phyloP scores from a whole-genome alignment of 768 basidiomycete genomes.

The Lactarius akahatsu region DNA sequence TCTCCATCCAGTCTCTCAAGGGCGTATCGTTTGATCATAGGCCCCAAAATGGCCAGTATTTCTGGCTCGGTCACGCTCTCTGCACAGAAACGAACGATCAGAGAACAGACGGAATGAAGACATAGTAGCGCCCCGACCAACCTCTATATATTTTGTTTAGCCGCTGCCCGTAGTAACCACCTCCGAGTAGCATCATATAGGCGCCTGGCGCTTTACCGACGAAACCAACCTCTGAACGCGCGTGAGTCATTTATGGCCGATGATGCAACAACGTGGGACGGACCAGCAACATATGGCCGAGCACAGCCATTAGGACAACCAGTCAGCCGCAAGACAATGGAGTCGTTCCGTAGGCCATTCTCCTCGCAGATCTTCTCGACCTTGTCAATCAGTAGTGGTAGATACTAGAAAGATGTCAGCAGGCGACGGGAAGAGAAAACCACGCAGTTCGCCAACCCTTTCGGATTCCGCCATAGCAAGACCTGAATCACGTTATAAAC shows the following conservation, averaged over 20 bases:
- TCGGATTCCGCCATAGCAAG: slow-evolving; percentile 82
- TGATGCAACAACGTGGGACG: slow-evolving; percentile 28
- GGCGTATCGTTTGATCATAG: slow-evolving; percentile 95
- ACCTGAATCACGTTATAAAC: slow-evolving; percentile 37
- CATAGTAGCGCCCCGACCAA: slow-evolving; percentile 33
- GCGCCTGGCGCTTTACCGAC: slow-evolving; percentile 93
- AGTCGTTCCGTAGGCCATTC: slow-evolving; percentile 88
- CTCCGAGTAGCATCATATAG: slow-evolving; percentile 94
- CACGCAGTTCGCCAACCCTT: slow-evolving; percentile 43
- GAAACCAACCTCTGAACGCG: slow-evolving; percentile 78
- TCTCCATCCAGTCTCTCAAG: slow-evolving; percentile 85
- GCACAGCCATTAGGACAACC: slow-evolving; percentile 96
- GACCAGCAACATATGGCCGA: slow-evolving; percentile 86
- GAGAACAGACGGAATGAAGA: not conserved
- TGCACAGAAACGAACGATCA: slow-evolving; percentile 32
- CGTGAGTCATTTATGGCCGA: slow-evolving; percentile 4
- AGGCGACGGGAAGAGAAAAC: slow-evolving; percentile 1
- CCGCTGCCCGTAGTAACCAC: slow-evolving; percentile 91
- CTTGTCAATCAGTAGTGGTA: slow-evolving; percentile 90
- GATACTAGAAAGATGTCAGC: slow-evolving; percentile 52
- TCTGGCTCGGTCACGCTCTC: slow-evolving; percentile 89
- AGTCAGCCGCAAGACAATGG: slow-evolving; percentile 98
- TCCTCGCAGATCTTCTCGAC: slow-evolving; percentile 95
- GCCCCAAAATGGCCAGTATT: slow-evolving; percentile 81
- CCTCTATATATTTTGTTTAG: slow-evolving; percentile 95